Evolutionary conservation across 768 basidiomycete genomes (phyloP).

Genomic region (Psilocybe subaeruginosa): DNA sequence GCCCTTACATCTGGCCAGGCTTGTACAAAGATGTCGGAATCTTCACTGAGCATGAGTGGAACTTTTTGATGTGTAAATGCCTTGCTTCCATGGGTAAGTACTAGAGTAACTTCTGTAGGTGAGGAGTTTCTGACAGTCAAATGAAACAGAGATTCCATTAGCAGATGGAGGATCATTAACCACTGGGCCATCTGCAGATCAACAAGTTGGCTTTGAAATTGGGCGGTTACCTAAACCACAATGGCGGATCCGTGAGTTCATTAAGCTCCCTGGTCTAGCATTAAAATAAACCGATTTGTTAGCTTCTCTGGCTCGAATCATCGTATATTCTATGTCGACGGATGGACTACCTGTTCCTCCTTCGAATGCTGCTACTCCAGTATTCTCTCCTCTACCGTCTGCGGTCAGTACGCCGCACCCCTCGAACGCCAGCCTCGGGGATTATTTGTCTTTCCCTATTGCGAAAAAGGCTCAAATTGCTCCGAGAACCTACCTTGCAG

Average conservation of each 20-base stretch:
- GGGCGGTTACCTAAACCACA: conserved; percentile 69
- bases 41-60: conserved; percentile 84
- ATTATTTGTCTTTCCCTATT: conserved; percentile 64
- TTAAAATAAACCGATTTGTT: conserved; percentile 11
- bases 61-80: conserved; percentile 87
- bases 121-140: conserved; percentile 6
- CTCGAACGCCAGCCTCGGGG: conserved; percentile 48
- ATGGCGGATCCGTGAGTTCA: conserved; percentile 70
- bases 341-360: conserved; percentile 59
- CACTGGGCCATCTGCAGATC: conserved; percentile 77
- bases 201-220: conserved; percentile 73
- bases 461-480: conserved; percentile 44
- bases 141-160: conserved; percentile 62
- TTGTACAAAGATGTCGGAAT: conserved; percentile 88
- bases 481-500: conserved; percentile 69
- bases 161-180: conserved; percentile 76
- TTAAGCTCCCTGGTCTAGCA: conserved; percentile 10
- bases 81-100: conserved; percentile 77
- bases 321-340: conserved; percentile 86
- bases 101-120: conserved; percentile 11
- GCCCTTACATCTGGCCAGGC: conserved; percentile 60
- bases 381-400: conserved; percentile 70
- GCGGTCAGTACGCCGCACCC: conserved; percentile 61
- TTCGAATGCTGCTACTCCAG: conserved; percentile 72
- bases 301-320: conserved; percentile 83